Conservation (phyloP, 2,329 filamentous ascomycete genomes). For the Alternaria panax region DNA sequence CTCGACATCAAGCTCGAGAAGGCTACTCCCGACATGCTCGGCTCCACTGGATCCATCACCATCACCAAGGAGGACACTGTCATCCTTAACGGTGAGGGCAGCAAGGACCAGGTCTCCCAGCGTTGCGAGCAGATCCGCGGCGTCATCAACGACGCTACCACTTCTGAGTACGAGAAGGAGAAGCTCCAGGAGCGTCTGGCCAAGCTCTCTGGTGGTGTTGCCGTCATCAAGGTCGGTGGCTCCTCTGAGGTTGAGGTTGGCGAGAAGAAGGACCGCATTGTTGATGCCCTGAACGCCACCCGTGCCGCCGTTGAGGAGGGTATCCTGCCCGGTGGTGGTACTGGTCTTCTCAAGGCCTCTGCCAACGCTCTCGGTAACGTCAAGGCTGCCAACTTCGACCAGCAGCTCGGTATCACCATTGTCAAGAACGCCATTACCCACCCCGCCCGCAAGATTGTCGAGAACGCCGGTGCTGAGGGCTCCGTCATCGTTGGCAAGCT, state of each 20-base stretch:
- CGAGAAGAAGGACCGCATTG: constrained; percentile 99
- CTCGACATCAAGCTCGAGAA: constrained; percentile 99
- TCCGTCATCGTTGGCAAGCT: constrained; percentile 98
- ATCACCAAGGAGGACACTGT: constrained; percentile 99
- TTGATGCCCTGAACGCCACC: constrained; percentile 97
- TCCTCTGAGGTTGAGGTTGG: constrained; percentile 97
- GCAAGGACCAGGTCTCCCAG: constrained; percentile 91
- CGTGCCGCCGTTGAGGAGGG: constrained; percentile 98
- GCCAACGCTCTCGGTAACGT: constrained; percentile 83
- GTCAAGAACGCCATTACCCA: constrained; percentile 98
- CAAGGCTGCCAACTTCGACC: constrained; percentile 96
- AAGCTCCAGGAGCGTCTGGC: constrained; percentile 99
- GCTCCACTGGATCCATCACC: constrained; percentile 96
- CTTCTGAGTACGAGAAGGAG: constrained; percentile 99
- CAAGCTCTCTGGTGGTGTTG: constrained; percentile 98
- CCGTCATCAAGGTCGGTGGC: constrained; percentile 98
- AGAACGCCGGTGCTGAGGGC: constrained; percentile 96
- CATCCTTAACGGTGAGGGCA: constrained; percentile 94
- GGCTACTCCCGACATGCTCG: constrained; percentile 93
- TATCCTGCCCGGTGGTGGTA: constrained; percentile 98
- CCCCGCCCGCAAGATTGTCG: constrained; percentile 92
- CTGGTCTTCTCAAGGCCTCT: constrained; percentile 95
- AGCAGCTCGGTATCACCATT: constrained; percentile 97
- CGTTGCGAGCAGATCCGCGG: constrained; percentile 99
- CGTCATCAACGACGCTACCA: constrained; percentile 90